phyloP scores from a whole-genome alignment of 2,329 filamentous ascomycete species.

The Botrytis sinoallii region DNA sequence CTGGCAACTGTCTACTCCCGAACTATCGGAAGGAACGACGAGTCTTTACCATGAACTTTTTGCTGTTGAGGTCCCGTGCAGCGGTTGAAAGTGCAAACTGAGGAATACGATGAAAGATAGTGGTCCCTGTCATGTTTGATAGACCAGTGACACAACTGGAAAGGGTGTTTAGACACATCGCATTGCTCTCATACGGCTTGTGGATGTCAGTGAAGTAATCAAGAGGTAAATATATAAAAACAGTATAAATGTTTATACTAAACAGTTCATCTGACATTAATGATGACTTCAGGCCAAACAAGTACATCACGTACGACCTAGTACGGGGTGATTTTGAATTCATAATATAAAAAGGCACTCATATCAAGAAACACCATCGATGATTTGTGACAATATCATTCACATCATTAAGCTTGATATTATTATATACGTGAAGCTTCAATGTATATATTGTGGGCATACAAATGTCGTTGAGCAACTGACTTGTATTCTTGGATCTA shows the following conservation, averaged over 20 bases:
- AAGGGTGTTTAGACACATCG: background rate
- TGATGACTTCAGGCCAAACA: background rate
- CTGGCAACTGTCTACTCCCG: background rate
- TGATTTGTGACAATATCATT: background rate
- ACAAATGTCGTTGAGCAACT: background rate
- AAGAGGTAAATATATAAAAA: too few species aligned
- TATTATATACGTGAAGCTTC: background rate
- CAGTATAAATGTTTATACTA: background rate
- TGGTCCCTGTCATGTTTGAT: too few species aligned
- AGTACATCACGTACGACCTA: background rate
- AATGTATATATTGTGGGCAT: background rate
- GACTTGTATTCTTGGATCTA: background rate
- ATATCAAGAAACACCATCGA: background rate
- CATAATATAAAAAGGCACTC: background rate
- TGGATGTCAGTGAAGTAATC: background rate
- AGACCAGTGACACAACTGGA: background rate
- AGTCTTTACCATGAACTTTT: too few species aligned
- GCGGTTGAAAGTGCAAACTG: background rate
- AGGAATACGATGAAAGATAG: background rate
- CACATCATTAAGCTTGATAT: background rate
- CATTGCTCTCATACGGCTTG: background rate
- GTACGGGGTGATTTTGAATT: background rate
- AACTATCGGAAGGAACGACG: background rate
- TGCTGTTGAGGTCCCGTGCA: too few species aligned
- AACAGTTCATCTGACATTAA: background rate